Conservation (phyloP, 768 basidiomycete genomes). For the Boletus rex-veris region DNA sequence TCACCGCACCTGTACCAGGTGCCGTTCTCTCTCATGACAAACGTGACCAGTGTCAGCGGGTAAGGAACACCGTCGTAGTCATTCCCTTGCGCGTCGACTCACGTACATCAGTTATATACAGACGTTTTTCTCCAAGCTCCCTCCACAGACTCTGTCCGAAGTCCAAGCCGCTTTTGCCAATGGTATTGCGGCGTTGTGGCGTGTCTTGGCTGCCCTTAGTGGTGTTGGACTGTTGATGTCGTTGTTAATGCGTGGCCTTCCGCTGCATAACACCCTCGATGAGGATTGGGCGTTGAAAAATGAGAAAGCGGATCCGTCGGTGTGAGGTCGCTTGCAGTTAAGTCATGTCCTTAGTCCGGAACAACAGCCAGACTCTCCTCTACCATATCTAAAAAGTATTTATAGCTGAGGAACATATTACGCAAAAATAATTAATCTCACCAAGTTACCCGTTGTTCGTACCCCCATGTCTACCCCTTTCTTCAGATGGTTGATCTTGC, state of each 20-base stretch:
- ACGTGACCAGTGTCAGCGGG: constrained; percentile 31
- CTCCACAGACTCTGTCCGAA: neutral
- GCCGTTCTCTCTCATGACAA: constrained; percentile 21
- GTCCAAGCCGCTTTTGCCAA: neutral
- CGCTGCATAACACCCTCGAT: neutral
- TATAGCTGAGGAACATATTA: too few relatives aligned
- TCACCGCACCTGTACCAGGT: neutral
- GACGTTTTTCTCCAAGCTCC: constrained; percentile 6
- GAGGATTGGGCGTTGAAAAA: neutral
- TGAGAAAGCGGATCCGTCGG: neutral
- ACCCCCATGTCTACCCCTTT: too few relatives aligned
- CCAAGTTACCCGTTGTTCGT: too few relatives aligned
- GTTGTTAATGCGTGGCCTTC: neutral
- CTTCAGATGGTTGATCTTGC: too few relatives aligned
- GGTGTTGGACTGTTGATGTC: neutral
- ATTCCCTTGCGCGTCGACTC: neutral
- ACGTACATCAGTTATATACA: constrained; percentile 22
- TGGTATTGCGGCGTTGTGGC: neutral
- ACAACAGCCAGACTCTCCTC: too few relatives aligned
- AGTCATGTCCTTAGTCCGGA: too few relatives aligned
- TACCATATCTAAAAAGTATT: too few relatives aligned
- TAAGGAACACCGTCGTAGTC: neutral
- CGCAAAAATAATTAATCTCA: too few relatives aligned
- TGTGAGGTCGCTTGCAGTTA: too few relatives aligned
- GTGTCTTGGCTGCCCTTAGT: neutral